Evolutionary conservation across 1,284 basidiomycete genomes (phyloP), one percentile per base, ranked within the genome.

Genomic region (Boletus smithii): DNA sequence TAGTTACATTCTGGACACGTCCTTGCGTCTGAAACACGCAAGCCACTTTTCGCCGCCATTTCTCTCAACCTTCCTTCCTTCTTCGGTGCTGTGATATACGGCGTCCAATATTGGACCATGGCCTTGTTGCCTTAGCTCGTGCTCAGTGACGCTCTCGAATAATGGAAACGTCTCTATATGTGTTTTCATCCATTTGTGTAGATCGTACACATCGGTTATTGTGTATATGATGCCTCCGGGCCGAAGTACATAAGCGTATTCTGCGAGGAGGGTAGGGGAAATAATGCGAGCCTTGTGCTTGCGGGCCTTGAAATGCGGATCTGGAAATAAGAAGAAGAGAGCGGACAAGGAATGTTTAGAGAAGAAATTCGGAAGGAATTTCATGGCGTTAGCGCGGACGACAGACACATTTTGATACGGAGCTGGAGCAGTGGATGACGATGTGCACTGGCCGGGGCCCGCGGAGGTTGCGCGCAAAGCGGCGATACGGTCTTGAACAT

Each of bases 271-370:
- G 1, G 95, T 95, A 2, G 92, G 91, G 5, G 94, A 97, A 61
- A 97, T 94, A 64, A 98, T 98, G 56, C 97, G 84, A 5, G 95
- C 95, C 73, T 99, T 99, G 76, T 98, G 95, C 69, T 99, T 99
- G 58, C 95, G 85, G 16, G 82, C 79, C 70, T 99, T 99, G 79
- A 99, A 99, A 70, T 99, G 97, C 0, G 97, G 97, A 69, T 99
- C 97, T 27, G 97, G 97, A 69, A 98, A 99, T 51, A 99, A 81
- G 75, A 99, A 98, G 73, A 99, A 99, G 53, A 99, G 79, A 53
- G 97, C 89, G 27, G 86, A 85, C 41, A 97, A 75, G 57, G 97
- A 95, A 51, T 85, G 85, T 64, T 95, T 94, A 10, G 78, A 67
- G 69, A 99, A 97, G 70, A 95, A 98, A 72, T 99, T 99, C 11